phyloP scores from a whole-genome alignment of 257 asterid genomes.

The Coffea eugenioides region DNA sequence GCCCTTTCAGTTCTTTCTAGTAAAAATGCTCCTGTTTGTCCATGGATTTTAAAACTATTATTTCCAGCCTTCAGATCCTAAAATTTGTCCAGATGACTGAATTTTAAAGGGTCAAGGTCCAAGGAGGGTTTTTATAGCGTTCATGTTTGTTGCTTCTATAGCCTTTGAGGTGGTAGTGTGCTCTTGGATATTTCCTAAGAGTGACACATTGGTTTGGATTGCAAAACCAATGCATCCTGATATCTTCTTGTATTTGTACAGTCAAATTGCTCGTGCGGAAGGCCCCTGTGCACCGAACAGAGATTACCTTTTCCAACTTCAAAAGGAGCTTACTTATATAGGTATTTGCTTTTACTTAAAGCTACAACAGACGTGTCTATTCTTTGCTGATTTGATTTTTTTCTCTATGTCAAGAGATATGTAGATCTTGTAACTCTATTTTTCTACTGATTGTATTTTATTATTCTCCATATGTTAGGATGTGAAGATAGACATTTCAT shows the following conservation, averaged over 20 bases:
- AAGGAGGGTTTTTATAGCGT: neutral
- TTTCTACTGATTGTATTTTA: neutral
- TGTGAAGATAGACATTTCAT: slow-evolving; percentile 72
- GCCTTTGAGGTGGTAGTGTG: neutral
- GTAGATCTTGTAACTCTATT: neutral
- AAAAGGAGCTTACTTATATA: slow-evolving; percentile 60
- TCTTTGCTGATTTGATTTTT: too few relatives aligned
- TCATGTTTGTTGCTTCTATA: neutral
- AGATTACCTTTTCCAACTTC: slow-evolving; percentile 92
- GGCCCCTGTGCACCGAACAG: slow-evolving; percentile 97
- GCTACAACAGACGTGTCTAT: neutral
- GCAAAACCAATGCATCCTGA: neutral
- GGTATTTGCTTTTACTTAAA: slow-evolving; percentile 34
- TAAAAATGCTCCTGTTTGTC: neutral
- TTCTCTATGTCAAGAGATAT: neutral
- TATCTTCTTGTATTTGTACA: slow-evolving; percentile 27
- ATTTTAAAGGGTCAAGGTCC: neutral
- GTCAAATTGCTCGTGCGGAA: slow-evolving; percentile 79
- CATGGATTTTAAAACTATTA: neutral
- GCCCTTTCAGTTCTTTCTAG: too few relatives aligned
- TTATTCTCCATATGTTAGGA: slow-evolving; percentile 35
- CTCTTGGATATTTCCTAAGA: neutral
- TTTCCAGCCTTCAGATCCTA: neutral
- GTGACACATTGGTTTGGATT: neutral
- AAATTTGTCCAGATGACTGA: neutral